These are phyloP conservation scores for Scheffersomyces lignosus DNA, from an alignment of 805 yeast genomes.

Conservation along the genomic window DNA sequence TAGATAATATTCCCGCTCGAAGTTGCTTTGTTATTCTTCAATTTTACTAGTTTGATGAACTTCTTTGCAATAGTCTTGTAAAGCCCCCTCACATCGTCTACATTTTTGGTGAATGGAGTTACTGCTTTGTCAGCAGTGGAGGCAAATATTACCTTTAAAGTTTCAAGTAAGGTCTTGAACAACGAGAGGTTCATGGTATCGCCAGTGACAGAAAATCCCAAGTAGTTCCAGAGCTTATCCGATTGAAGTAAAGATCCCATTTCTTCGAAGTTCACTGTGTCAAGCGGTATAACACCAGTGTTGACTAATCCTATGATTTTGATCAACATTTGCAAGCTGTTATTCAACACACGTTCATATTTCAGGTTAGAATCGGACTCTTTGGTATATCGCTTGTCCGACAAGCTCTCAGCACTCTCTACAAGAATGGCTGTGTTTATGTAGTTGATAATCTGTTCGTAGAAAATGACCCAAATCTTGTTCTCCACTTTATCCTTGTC, in stretches of 20 bases:
- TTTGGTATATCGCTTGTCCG: constrained; percentile 71
- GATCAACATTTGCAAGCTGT: constrained; percentile 50
- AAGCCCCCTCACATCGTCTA: constrained; percentile 20
- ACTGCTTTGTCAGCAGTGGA: constrained; percentile 10
- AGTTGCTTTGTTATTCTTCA: constrained; percentile 21
- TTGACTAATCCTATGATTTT: constrained; percentile 25
- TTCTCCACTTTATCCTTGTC: constrained; percentile 47
- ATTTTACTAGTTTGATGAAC: constrained; percentile 43
- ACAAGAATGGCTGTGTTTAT: constrained; percentile 49
- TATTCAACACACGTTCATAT: constrained; percentile 55
- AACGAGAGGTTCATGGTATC: constrained; percentile 31
- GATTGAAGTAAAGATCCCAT: constrained; percentile 17
- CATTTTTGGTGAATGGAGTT: constrained; percentile 12
- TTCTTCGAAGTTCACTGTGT: constrained; percentile 8
- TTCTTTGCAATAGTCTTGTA: constrained; percentile 46
- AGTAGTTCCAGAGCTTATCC: constrained; percentile 36
- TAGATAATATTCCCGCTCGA: constrained; percentile 42
- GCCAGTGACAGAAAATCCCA: constrained; percentile 21
- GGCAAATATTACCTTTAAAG: constrained; percentile 20
- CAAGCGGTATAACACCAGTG: constrained; percentile 9
- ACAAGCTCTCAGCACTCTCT: constrained; percentile 63
- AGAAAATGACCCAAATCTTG: constrained; percentile 62
- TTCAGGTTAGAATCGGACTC: constrained; percentile 67
- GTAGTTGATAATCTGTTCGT: constrained; percentile 54
- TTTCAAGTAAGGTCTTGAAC: constrained; percentile 26